Evolutionary conservation across 176 grass and related monocot species (phyloP).

Genomic region (Aegilops sharonensis): DNA sequence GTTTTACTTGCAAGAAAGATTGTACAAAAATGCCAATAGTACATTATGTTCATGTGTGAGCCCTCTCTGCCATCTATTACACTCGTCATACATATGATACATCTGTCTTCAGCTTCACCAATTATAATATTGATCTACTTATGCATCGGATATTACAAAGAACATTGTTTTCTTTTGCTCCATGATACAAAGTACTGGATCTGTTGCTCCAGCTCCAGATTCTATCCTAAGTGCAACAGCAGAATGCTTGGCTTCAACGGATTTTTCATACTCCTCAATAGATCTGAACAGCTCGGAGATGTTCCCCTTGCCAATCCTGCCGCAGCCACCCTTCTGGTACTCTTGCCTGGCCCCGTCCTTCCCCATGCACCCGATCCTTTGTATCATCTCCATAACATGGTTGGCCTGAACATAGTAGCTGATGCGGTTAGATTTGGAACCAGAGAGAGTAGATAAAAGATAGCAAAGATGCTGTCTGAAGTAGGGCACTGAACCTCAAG

Average conservation of each 20-base stretch:
- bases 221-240: conserved; percentile 25
- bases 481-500: neutral
- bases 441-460: neutral
- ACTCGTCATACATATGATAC: neutral
- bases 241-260: conserved; percentile 69
- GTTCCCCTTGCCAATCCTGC: conserved; percentile 90
- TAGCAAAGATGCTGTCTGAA: neutral
- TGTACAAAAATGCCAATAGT: neutral
- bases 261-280: conserved; percentile 86
- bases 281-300: conserved; percentile 87
- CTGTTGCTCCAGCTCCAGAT: conserved; percentile 3
- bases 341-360: conserved; percentile 69
- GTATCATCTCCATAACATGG: conserved; percentile 89
- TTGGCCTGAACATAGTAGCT: conserved; percentile 52
- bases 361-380: conserved; percentile 87
- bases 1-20: neutral
- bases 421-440: conserved; percentile 23
- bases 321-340: conserved; percentile 80
- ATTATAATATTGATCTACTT: neutral
- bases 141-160: neutral
- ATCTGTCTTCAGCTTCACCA: neutral
- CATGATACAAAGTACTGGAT: conserved; percentile 26
- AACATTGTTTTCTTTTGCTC: neutral
- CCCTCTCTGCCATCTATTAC: conserved; percentile 12
- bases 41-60: conserved; percentile 3